Evolutionary conservation across 345 rosid genomes (phyloP).

Genomic region (Streptanthus diversifolius): DNA sequence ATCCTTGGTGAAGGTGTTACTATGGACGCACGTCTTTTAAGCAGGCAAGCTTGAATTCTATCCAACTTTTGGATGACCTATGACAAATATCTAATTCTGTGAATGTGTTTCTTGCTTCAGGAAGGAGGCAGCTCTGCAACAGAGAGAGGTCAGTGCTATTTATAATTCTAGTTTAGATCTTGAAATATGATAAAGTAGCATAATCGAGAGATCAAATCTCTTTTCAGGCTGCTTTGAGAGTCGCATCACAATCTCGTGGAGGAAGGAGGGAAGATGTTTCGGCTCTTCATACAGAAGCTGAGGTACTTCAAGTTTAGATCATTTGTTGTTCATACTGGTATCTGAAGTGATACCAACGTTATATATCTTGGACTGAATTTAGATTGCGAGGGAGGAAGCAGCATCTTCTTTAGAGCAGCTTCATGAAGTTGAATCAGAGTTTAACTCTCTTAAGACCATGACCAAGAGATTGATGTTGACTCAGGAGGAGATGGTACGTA

Average conservation of each 20-base stretch:
- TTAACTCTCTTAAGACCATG: constrained; percentile 53
- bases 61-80: not conserved
- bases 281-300: constrained; percentile 63
- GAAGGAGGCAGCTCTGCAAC: constrained; percentile 89
- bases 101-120: constrained; percentile 44
- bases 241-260: constrained; percentile 52
- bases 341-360: constrained; percentile 2
- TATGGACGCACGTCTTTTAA: constrained; percentile 71
- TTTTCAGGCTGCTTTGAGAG: constrained; percentile 67
- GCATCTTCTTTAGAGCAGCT: constrained; percentile 62
- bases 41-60: constrained; percentile 55
- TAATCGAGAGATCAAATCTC: constrained; percentile 18
- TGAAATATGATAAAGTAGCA: constrained; percentile 14
- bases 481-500: constrained; percentile 83
- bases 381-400: constrained; percentile 76
- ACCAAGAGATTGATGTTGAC: constrained; percentile 73
- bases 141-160: constrained; percentile 71
- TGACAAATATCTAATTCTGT: constrained; percentile 16
- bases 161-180: not conserved
- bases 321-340: constrained; percentile 15
- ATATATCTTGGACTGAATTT: constrained; percentile 19
- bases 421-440: constrained; percentile 58
- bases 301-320: constrained; percentile 48
- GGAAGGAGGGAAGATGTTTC: constrained; percentile 48
- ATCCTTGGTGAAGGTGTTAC: constrained; percentile 86